A percentile compares a stretch with the other conserved stretches of the same genome.
phyloP scores from a whole-genome alignment of 2,329 filamentous ascomycete genomes.

The Botrytis cinerea region DNA sequence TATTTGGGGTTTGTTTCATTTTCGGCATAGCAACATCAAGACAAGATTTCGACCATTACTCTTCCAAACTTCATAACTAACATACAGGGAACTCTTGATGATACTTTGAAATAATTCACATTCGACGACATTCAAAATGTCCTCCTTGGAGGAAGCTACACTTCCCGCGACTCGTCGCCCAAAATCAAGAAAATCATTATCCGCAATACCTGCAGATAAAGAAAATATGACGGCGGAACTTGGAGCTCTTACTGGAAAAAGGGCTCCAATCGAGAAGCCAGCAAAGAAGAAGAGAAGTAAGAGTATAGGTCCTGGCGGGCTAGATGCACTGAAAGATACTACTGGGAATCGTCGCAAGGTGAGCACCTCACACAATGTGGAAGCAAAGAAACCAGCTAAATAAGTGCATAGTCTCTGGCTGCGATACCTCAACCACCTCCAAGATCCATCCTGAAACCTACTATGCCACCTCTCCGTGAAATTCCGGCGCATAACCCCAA shows the following conservation, averaged over 20 bases:
- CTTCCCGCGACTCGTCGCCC: conserved; percentile 56
- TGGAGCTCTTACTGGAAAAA: conserved; percentile 46
- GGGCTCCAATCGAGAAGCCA: conserved; percentile 30
- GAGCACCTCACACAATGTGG: conserved; percentile 42
- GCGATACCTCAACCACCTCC: conserved; percentile 48
- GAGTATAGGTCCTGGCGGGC: conserved; percentile 88
- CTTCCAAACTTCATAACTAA: conserved; percentile 18
- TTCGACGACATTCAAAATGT: conserved; percentile 41
- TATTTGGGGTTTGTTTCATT: conserved; percentile 29
- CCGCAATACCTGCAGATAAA: conserved; percentile 65
- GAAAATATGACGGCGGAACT: conserved; percentile 76
- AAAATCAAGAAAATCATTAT: conserved; percentile 70
- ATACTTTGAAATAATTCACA: neutral
- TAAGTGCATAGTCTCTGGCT: conserved; percentile 36
- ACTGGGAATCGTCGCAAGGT: conserved; percentile 81
- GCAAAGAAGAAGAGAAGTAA: conserved; percentile 81
- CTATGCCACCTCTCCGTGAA: conserved; percentile 65
- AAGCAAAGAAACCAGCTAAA: conserved; percentile 24
- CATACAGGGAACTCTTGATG: conserved; percentile 1
- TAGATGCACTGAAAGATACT: conserved; percentile 76
- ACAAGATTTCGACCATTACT: conserved; percentile 26
- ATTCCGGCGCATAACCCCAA: conserved; percentile 57
- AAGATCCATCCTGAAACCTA: conserved; percentile 79
- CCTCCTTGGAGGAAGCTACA: conserved; percentile 49
- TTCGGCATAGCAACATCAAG: conserved; percentile 28